Evolutionary conservation across 768 basidiomycete genomes (phyloP), one percentile per base, ranked within the genome.

Genomic region (Arthromyces matolae): DNA sequence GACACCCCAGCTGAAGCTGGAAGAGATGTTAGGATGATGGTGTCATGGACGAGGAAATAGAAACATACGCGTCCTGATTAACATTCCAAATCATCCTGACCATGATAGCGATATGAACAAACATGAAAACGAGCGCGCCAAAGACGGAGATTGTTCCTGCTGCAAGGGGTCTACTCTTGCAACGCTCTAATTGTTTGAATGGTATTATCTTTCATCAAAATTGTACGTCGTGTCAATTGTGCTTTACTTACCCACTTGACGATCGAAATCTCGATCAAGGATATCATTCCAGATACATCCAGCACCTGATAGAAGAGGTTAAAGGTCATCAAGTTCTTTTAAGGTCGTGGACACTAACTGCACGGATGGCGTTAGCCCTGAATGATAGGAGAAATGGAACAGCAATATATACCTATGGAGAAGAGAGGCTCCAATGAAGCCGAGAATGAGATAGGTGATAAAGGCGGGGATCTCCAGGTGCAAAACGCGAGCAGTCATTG

Each of bases 271-370:
- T 5, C 52, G 45, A 33, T 60, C 59, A 1, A 40, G 24, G 8
- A 60, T 56, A 36, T 61, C 60, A 29, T 59, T 50, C 32, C 12
- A 10, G 32, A 33, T 33, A n/a, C n/a, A n/a, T n/a, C n/a, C n/a
- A n/a, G n/a, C n/a, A n/a, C n/a, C n/a, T n/a, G n/a, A n/a, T n/a
- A n/a, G n/a, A n/a, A n/a, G n/a, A n/a, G n/a, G n/a, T n/a, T n/a
- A n/a, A n/a, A n/a, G n/a, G n/a, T n/a, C n/a, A n/a, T n/a, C n/a
- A n/a, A n/a, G n/a, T n/a, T n/a, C n/a, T n/a, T n/a, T n/a, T n/a
- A n/a, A n/a, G n/a, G n/a, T n/a, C n/a, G n/a, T n/a, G n/a, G n/a
- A n/a, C n/a, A n/a, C n/a, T n/a, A n/a, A n/a, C n/a, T n/a, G n/a
- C n/a, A n/a, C n/a, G n/a, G n/a, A n/a, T n/a, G n/a, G n/a, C n/a